phyloP scores from a whole-genome alignment of 2,329 filamentous ascomycete genomes.

The Cercospora canescens region DNA sequence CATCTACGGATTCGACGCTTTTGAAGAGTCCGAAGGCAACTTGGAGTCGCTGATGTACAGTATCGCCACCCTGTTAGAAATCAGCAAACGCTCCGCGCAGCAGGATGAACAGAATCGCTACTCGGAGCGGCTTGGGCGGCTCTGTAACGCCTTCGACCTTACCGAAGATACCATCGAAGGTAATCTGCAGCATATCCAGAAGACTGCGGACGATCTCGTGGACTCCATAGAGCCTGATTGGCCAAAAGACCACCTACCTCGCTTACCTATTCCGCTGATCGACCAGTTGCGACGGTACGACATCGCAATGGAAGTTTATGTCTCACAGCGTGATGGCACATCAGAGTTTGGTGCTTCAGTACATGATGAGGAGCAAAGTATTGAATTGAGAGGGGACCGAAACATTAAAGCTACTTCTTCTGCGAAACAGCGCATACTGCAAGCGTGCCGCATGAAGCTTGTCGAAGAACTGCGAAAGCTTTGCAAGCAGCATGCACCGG shows the following conservation, averaged over 20 bases:
- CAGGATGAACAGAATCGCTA: neutral
- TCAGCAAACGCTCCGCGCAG: neutral
- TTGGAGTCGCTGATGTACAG: neutral
- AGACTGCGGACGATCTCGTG: neutral
- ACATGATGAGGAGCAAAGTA: neutral
- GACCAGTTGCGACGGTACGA: neutral
- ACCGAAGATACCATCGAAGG: neutral
- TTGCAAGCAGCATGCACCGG: constrained; percentile 1
- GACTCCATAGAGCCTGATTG: neutral
- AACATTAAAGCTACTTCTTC: neutral
- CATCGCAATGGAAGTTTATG: neutral
- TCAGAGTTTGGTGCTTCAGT: neutral
- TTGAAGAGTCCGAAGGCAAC: neutral
- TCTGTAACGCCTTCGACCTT: neutral
- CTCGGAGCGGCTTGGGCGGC: neutral
- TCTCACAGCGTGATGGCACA: neutral
- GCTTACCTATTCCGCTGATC: neutral
- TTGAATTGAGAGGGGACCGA: neutral
- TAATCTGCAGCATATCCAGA: neutral
- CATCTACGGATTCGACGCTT: neutral
- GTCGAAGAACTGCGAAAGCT: constrained; percentile 1
- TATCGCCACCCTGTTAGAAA: neutral
- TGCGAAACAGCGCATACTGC: neutral
- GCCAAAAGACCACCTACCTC: neutral
- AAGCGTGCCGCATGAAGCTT: neutral